Conservation (phyloP, 176 grass and related monocot species). For the Aegilops umbellulata region DNA sequence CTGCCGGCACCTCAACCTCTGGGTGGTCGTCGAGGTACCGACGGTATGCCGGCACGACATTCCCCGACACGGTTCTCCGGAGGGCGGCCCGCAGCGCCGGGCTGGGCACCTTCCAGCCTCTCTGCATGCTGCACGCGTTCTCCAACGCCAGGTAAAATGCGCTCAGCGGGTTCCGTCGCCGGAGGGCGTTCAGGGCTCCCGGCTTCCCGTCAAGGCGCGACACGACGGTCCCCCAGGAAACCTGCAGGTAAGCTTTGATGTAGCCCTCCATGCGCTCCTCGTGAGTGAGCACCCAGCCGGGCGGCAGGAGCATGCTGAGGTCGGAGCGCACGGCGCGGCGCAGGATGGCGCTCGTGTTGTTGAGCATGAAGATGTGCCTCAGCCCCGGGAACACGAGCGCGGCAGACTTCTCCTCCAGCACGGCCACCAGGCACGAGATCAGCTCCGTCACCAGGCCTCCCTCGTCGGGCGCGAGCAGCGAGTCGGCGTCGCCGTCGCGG, state of each 20-base stretch:
- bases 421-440: constrained; percentile 20
- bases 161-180: not conserved
- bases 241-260: constrained; percentile 20
- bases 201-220: not conserved
- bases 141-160: constrained; percentile 28
- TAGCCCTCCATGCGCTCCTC: constrained; percentile 33
- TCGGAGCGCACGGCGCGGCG: constrained; percentile 33
- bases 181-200: not conserved
- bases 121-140: constrained; percentile 38
- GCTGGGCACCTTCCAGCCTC: constrained; percentile 39
- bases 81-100: constrained; percentile 14
- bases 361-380: constrained; percentile 46
- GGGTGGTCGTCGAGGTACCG: constrained; percentile 16
- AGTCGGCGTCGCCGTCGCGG: not conserved
- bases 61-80: not conserved
- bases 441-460: constrained; percentile 23
- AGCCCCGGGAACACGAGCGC: constrained; percentile 33
- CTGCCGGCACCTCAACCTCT: not conserved
- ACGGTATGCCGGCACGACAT: constrained; percentile 28
- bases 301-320: constrained; percentile 33
- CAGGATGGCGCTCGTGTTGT: constrained; percentile 42
- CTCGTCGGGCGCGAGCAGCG: not conserved
- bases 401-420: constrained; percentile 39
- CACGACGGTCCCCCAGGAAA: constrained; percentile 22
- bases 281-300: constrained; percentile 3